Evolutionary conservation across 352 stramenopile genomes (phyloP).

Genomic region (Phytophthora crassamura): DNA sequence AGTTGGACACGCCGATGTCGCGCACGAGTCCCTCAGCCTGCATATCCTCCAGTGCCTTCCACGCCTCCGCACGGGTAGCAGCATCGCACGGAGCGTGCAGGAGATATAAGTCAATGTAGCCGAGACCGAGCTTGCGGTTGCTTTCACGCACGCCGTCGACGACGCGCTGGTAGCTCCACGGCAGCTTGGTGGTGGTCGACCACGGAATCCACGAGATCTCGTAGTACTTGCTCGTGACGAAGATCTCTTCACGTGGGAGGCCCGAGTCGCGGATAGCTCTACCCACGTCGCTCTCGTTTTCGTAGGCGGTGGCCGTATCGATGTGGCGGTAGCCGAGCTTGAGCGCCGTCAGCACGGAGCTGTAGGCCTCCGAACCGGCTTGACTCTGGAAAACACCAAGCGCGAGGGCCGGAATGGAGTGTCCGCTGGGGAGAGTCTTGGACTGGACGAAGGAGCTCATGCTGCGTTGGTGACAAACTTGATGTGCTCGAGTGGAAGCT

Average conservation of each 20-base stretch:
- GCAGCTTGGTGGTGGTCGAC: slow-evolving; percentile 14
- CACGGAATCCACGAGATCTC: slow-evolving; percentile 24
- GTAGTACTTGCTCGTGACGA: slow-evolving; percentile 87
- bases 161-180: slow-evolving; percentile 79
- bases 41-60: slow-evolving; percentile 59
- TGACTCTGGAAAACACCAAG: slow-evolving; percentile 59
- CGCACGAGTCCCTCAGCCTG: slow-evolving; percentile 73
- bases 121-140: slow-evolving; percentile 64
- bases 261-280: slow-evolving; percentile 72
- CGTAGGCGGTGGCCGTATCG: slow-evolving; percentile 86
- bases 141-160: slow-evolving; percentile 58
- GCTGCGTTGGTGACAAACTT: not conserved
- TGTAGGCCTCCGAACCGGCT: slow-evolving; percentile 48
- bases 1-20: slow-evolving; percentile 93
- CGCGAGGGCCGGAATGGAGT: slow-evolving; percentile 53
- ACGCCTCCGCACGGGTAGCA: slow-evolving; percentile 51
- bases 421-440: slow-evolving; percentile 52
- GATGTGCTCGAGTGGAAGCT: slow-evolving; percentile 8
- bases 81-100: slow-evolving; percentile 70
- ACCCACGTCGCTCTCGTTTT: slow-evolving; percentile 90
- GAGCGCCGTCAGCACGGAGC: slow-evolving; percentile 58
- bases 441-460: slow-evolving; percentile 32
- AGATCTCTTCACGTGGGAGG: slow-evolving; percentile 76
- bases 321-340: slow-evolving; percentile 89
- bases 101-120: slow-evolving; percentile 87